Percentiles rank a stretch among this genome's conserved stretches.
Conservation (phyloP, 306 rosid genomes). For the Styphnolobium japonicum region DNA sequence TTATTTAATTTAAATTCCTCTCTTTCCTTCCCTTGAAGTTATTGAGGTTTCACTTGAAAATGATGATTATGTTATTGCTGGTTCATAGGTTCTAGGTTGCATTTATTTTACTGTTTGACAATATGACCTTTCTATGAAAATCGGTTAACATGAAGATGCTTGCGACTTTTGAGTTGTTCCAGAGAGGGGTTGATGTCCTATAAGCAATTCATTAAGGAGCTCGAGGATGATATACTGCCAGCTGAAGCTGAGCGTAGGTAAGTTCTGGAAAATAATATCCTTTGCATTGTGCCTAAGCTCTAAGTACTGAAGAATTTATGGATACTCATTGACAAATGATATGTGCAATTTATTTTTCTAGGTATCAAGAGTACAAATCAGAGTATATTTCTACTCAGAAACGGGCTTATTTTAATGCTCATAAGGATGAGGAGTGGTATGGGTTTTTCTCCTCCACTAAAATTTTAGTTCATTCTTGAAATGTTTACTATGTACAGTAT, state of each 20-base stretch:
- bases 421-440: conserved; percentile 96
- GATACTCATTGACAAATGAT: conserved; percentile 8
- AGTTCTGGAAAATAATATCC: conserved; percentile 14
- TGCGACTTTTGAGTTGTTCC: conserved; percentile 33
- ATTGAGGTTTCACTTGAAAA: not conserved
- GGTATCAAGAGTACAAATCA: conserved; percentile 94
- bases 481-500: conserved; percentile 7
- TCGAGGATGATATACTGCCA: conserved; percentile 95
- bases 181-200: conserved; percentile 98
- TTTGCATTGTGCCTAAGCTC: not conserved
- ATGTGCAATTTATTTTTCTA: conserved; percentile 27
- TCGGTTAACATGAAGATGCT: conserved; percentile 22
- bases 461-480: conserved; percentile 16
- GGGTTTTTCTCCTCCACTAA: not conserved
- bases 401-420: conserved; percentile 79
- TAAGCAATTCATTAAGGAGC: conserved; percentile 98
- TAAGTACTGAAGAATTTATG: not conserved
- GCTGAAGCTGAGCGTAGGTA: conserved; percentile 98
- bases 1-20: not conserved
- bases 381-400: conserved; percentile 96
- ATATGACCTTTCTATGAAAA: not conserved
- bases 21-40: not conserved
- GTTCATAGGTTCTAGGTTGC: not conserved
- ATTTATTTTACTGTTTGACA: not conserved
- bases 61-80: not conserved